A percentile compares a stretch with the other conserved stretches of the same genome.
Conservation (phyloP, 2,329 filamentous ascomycete species). For the Botryosphaeria agaves region DNA sequence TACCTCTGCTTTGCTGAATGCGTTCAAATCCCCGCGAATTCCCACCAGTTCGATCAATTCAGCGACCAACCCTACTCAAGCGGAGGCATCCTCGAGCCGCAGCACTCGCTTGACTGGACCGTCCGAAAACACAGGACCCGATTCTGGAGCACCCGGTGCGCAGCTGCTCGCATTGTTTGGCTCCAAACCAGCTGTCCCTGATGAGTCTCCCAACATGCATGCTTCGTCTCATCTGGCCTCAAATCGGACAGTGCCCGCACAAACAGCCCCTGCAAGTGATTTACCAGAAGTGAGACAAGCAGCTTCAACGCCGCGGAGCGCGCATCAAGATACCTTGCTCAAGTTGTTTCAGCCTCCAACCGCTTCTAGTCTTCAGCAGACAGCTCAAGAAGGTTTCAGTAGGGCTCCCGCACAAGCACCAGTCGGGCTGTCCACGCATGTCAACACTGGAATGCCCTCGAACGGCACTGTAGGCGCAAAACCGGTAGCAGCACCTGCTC, state of each 20-base stretch:
- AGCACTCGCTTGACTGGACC: conserved; percentile 1
- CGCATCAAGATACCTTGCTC: conserved; percentile 27
- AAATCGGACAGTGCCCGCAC: not conserved
- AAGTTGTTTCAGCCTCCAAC: conserved; percentile 23
- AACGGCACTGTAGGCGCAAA: conserved; percentile 3
- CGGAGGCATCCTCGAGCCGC: not conserved
- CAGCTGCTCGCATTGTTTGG: too few species aligned
- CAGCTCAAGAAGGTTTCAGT: not conserved
- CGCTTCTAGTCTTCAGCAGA: conserved; percentile 7
- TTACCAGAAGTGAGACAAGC: conserved; percentile 1
- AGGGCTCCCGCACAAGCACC: conserved; percentile 3
- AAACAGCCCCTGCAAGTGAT: not conserved
- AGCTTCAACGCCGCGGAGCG: conserved; percentile 18
- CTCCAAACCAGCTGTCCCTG: not conserved
- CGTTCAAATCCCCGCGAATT: conserved; percentile 25
- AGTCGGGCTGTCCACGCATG: conserved; percentile 10
- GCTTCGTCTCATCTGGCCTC: not conserved
- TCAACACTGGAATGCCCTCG: conserved; percentile 5
- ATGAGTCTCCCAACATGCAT: not conserved
- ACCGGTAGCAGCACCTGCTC: conserved; percentile 1
- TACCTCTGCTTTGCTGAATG: conserved; percentile 37
- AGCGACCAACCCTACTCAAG: conserved; percentile 1
- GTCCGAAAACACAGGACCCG: too few species aligned
- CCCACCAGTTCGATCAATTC: not conserved
- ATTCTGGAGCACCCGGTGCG: too few species aligned